Evolutionary conservation across 2,329 filamentous ascomycete species (phyloP).

Genomic region (Phialemonium atrogriseum): DNA sequence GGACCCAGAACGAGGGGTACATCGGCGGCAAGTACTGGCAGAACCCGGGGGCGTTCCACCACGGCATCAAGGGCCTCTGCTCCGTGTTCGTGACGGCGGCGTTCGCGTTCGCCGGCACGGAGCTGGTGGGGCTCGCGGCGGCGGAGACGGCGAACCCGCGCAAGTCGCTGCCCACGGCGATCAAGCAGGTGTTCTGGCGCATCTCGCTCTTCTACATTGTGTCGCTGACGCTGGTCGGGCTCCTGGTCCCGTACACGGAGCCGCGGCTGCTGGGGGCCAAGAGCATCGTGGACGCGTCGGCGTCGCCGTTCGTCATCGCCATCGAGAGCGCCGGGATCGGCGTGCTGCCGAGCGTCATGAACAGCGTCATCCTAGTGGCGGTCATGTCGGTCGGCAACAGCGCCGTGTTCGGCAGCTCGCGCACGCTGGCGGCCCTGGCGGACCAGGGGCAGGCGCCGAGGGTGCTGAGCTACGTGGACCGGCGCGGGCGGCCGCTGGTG

Average conservation of each 20-base stretch:
- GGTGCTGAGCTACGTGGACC: constrained; percentile 73
- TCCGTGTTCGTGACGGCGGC: constrained; percentile 70
- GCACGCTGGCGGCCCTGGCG: constrained; percentile 81
- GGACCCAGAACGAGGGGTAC: constrained; percentile 64
- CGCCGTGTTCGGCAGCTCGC: constrained; percentile 82
- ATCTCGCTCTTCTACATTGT: constrained; percentile 87
- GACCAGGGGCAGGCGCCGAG: constrained; percentile 78
- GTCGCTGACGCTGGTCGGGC: constrained; percentile 69
- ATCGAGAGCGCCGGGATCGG: constrained; percentile 77
- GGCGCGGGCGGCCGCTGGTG: constrained; percentile 68
- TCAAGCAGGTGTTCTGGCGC: constrained; percentile 94
- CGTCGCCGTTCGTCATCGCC: constrained; percentile 89
- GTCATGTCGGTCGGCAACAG: constrained; percentile 90
- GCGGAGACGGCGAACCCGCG: constrained; percentile 73
- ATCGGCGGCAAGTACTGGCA: constrained; percentile 74
- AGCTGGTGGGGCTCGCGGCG: constrained; percentile 67
- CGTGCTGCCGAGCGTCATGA: constrained; percentile 81
- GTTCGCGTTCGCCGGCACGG: constrained; percentile 69
- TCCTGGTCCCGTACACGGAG: constrained; percentile 71
- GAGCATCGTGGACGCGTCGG: constrained; percentile 56
- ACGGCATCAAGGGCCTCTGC: constrained; percentile 77
- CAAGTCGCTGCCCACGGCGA: constrained; percentile 74
- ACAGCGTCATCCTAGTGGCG: constrained; percentile 85
- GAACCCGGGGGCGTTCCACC: constrained; percentile 73
- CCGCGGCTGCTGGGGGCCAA: constrained; percentile 49